These are phyloP conservation scores for Botrytis tulipae DNA, from an alignment of 2,329 filamentous ascomycete genomes.

Conservation along the genomic window DNA sequence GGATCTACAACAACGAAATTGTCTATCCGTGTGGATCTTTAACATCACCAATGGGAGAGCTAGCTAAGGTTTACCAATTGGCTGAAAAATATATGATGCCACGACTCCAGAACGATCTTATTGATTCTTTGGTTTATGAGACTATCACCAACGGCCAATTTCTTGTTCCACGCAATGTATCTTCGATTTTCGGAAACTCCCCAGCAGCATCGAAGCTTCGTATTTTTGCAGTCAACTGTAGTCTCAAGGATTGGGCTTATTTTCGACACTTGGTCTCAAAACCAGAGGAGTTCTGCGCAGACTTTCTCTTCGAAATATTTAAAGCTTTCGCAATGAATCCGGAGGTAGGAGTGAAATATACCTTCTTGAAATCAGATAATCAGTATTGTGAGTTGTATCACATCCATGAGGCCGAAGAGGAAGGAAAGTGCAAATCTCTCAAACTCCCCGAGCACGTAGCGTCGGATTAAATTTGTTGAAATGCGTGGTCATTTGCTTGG, in stretches of 20 bases:
- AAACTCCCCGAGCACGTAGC: background rate
- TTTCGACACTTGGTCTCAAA: fast-evolving
- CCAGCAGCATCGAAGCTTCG: background rate
- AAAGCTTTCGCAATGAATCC: background rate
- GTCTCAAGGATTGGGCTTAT: fast-evolving
- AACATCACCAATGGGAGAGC: no score
- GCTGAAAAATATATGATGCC: background rate
- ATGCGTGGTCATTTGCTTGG: background rate
- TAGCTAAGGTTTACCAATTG: background rate
- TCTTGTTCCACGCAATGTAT: fast-evolving
- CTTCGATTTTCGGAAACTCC: background rate
- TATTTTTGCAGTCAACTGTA: background rate
- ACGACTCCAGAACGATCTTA: background rate
- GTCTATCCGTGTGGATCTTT: background rate
- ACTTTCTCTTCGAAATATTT: background rate
- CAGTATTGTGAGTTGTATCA: background rate
- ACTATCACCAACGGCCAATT: background rate
- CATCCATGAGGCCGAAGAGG: background rate
- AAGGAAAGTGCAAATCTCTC: background rate
- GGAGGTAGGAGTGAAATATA: background rate
- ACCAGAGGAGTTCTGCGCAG: background rate
- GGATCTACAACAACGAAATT: background rate
- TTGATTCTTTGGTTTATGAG: background rate
- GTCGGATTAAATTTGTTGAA: background rate
- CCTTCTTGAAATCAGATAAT: background rate